Conservation (phyloP, 225 moss, liverwort and hornwort species). For the Pseudisothecium myosuroides region DNA sequence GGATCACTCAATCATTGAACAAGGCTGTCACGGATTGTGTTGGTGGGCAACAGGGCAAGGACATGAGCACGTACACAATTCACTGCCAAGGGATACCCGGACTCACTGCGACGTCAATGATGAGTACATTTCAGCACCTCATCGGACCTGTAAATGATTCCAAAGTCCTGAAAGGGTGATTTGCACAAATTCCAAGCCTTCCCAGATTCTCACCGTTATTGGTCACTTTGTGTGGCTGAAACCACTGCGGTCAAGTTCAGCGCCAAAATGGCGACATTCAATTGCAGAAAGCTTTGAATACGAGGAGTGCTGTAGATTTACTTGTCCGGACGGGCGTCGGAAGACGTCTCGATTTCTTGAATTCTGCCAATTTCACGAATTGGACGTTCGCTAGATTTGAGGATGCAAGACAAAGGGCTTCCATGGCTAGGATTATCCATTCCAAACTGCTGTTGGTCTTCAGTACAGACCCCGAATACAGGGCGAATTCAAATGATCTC, state of each 20-base stretch:
- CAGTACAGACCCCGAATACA: neutral
- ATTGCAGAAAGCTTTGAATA: neutral
- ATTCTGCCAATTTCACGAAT: neutral
- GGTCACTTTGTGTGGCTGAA: too few species aligned
- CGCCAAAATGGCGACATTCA: neutral
- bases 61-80: neutral
- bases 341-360: neutral
- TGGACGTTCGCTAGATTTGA: neutral
- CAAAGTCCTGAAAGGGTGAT: too few species aligned
- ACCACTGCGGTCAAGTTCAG: too few species aligned
- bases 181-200: neutral
- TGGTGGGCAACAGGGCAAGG: neutral
- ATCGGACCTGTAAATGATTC: neutral
- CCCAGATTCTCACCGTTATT: neutral
- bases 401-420: neutral
- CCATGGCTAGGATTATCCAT: neutral
- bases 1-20: too few species aligned
- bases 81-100: neutral
- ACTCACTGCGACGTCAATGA: neutral
- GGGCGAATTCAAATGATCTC: too few species aligned
- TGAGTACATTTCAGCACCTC: neutral
- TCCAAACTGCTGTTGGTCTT: neutral
- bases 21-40: neutral
- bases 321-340: too few species aligned
- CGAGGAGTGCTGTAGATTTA: neutral